phyloP scores from a whole-genome alignment of 2,329 filamentous ascomycete genomes.

The Teratosphaeria gauchensis region DNA sequence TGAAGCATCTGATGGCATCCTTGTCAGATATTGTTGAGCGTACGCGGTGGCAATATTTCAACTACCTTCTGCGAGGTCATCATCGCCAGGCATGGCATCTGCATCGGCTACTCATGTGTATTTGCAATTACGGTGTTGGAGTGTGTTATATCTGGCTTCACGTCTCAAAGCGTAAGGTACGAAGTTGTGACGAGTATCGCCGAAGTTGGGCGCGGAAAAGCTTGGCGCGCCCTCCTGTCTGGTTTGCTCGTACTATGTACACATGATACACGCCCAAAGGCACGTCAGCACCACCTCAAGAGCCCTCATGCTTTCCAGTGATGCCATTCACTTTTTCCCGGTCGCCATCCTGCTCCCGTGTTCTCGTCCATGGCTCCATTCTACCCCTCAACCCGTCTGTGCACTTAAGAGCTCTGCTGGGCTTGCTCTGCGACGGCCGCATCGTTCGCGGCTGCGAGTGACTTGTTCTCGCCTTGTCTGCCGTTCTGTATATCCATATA shows the following conservation, averaged over 20 bases:
- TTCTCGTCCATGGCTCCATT: background rate
- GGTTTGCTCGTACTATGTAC: constrained; percentile 12
- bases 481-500: constrained; percentile 51
- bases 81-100: constrained; percentile 10
- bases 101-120: background rate
- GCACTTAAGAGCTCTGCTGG: constrained; percentile 29
- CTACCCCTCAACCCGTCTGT: constrained; percentile 1
- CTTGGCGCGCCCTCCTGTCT: constrained; percentile 5
- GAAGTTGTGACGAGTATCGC: background rate
- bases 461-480: constrained; percentile 83
- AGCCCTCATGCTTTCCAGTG: constrained; percentile 4
- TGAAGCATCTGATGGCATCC: background rate
- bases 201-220: constrained; percentile 5
- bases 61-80: constrained; percentile 12
- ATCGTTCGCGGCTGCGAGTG: constrained; percentile 50
- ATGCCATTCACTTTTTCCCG: background rate
- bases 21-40: background rate
- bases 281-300: background rate
- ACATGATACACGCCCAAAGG: constrained; percentile 15
- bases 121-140: background rate
- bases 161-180: background rate
- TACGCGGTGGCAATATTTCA: background rate
- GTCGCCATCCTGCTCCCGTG: background rate
- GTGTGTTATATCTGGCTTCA: background rate
- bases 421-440: constrained; percentile 37